A percentile compares a stretch with the other conserved stretches of the same genome.
phyloP scores from a whole-genome alignment of 2,329 filamentous ascomycete genomes.

The Thielaviopsis euricoi region DNA sequence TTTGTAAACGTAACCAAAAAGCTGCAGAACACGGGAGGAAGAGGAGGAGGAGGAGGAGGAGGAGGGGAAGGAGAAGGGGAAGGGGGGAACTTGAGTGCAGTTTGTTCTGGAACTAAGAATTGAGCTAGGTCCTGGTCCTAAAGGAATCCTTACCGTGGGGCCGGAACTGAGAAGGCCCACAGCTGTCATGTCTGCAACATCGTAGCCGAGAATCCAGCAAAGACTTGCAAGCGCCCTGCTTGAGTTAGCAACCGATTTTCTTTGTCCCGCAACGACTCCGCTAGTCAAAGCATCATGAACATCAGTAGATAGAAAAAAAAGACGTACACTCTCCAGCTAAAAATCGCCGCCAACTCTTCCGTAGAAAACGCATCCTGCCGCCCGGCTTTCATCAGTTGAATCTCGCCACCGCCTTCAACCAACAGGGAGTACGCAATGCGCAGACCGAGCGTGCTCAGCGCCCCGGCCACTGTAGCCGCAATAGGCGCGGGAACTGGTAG shows the following conservation, averaged over 20 bases:
- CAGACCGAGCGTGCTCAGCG: background rate
- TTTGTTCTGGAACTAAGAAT: background rate
- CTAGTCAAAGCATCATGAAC: no score
- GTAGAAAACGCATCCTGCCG: background rate
- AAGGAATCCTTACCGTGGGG: slow-evolving; percentile 39
- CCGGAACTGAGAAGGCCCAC: slow-evolving; percentile 56
- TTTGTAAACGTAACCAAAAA: background rate
- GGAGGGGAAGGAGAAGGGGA: no score
- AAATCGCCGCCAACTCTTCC: background rate
- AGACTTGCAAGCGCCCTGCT: slow-evolving; percentile 32
- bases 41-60: no score
- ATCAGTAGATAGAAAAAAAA: background rate
- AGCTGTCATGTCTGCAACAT: slow-evolving; percentile 52
- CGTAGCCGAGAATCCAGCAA: slow-evolving; percentile 58
- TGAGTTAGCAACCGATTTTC: background rate
- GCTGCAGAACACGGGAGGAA: no score
- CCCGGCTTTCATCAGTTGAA: background rate
- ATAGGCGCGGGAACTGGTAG: background rate
- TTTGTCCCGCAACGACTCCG: no score
- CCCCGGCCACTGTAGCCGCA: background rate
- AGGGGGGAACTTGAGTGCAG: no score
- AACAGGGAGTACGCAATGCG: background rate
- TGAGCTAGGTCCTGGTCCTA: background rate
- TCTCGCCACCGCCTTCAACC: background rate
- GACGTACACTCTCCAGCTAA: slow-evolving; percentile 29